A percentile compares a stretch with the other conserved stretches of the same genome.
Evolutionary conservation across 2,329 filamentous ascomycete species (phyloP).

Genomic region (Myriosclerotinia duriaeana): DNA sequence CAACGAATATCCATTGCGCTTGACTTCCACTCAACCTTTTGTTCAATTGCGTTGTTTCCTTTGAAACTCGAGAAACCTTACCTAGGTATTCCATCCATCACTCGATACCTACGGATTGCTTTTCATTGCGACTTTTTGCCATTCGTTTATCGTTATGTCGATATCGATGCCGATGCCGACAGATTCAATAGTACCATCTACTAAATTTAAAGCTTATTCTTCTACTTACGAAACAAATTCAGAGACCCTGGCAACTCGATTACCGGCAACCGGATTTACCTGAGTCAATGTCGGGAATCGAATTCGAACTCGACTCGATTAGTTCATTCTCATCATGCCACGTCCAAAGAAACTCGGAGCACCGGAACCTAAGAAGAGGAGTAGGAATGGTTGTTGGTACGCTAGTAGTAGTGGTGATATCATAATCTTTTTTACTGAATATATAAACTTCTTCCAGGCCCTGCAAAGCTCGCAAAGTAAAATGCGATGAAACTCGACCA

Average conservation of each 20-base stretch:
- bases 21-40: neutral
- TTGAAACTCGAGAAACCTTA: neutral
- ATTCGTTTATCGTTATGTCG: neutral
- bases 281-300: slow-evolving; percentile 12
- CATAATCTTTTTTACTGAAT: slow-evolving; percentile 19
- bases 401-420: slow-evolving; percentile 29
- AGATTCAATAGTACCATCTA: neutral
- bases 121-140: neutral
- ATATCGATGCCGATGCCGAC: neutral
- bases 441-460: slow-evolving; percentile 53
- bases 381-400: slow-evolving; percentile 68
- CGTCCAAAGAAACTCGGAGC: slow-evolving; percentile 63
- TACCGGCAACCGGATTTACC: neutral
- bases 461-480: slow-evolving; percentile 76
- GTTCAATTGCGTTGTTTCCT: neutral
- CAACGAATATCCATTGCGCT: neutral
- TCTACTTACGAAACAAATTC: neutral
- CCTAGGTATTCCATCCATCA: neutral
- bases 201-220: neutral
- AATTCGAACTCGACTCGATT: neutral
- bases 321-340: slow-evolving; percentile 51
- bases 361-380: slow-evolving; percentile 64
- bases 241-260: neutral
- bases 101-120: neutral
- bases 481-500: slow-evolving; percentile 78